Percentiles rank a stretch among this genome's conserved stretches.
These are phyloP conservation scores for Irpex lacteus DNA, from an alignment of 1,284 basidiomycete genomes.

Conservation along the genomic window DNA sequence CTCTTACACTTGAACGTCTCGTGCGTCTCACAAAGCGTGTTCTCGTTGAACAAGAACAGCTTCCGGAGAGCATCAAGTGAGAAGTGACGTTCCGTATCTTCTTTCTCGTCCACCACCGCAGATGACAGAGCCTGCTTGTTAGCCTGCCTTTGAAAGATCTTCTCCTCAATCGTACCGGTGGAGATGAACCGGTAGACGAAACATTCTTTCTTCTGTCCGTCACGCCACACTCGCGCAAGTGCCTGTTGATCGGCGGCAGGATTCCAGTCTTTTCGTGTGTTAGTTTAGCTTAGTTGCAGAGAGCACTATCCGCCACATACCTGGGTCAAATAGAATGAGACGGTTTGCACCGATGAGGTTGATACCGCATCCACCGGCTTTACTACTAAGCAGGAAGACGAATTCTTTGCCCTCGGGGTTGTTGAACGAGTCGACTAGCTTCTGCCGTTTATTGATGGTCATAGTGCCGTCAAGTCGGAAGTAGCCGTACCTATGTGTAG, in stretches of 20 bases:
- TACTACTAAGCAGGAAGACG: slow-evolving; percentile 93
- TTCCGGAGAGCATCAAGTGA: slow-evolving; percentile 88
- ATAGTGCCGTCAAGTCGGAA: slow-evolving; percentile 95
- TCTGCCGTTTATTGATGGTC: slow-evolving; percentile 93
- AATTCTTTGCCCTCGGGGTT: slow-evolving; percentile 95
- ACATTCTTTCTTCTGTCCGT: slow-evolving; percentile 99
- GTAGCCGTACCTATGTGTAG: slow-evolving; percentile 73
- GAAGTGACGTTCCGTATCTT: slow-evolving; percentile 95
- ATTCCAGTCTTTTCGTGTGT: slow-evolving; percentile 79
- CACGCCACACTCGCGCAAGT: slow-evolving; percentile 97
- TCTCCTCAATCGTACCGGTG: slow-evolving; percentile 98
- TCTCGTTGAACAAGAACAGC: slow-evolving; percentile 89
- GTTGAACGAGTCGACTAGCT: slow-evolving; percentile 97
- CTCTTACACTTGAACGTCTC: slow-evolving; percentile 98
- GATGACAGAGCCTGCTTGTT: slow-evolving; percentile 97
- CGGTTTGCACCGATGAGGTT: slow-evolving; percentile 98
- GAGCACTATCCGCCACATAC: slow-evolving; percentile 37
- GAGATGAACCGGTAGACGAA: slow-evolving; percentile 99
- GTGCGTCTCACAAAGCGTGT: slow-evolving; percentile 91
- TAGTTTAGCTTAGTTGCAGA: not conserved
- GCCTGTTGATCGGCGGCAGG: slow-evolving; percentile 99
- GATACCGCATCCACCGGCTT: slow-evolving; percentile 98
- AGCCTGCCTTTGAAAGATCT: slow-evolving; percentile 96
- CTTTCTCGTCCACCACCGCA: slow-evolving; percentile 96
- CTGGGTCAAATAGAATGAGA: slow-evolving; percentile 93